Percentiles rank a stretch among this genome's conserved stretches.
Conservation (phyloP, 345 rosid genomes). For the Noccaea caerulescens region DNA sequence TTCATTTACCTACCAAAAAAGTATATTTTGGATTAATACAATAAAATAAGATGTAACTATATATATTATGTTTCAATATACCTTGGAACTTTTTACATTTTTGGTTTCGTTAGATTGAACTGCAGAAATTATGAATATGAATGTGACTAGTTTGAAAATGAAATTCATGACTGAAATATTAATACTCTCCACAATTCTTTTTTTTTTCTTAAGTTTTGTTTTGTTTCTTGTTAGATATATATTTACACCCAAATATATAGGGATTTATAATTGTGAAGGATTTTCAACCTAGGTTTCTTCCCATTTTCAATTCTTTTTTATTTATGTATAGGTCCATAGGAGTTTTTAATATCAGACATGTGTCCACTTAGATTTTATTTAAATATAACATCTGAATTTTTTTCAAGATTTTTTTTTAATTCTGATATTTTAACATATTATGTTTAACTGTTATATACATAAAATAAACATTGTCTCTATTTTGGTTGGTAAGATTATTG, state of each 20-base stretch:
- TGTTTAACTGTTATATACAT: background rate
- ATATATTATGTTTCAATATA: background rate
- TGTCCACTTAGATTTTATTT: background rate
- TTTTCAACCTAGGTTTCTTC: background rate
- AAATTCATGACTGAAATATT: background rate
- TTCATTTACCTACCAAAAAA: background rate
- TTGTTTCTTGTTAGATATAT: background rate
- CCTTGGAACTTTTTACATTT: background rate
- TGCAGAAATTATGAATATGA: background rate
- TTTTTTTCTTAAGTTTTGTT: too few species aligned
- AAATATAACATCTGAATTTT: background rate
- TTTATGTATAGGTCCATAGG: background rate
- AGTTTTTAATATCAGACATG: background rate
- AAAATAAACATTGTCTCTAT: background rate
- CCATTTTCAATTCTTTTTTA: background rate
- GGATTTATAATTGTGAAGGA: slow-evolving; percentile 2
- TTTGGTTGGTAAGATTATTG: background rate
- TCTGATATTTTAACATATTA: background rate
- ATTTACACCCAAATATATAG: background rate
- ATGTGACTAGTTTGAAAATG: background rate
- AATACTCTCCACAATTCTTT: too few species aligned
- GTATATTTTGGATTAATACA: background rate
- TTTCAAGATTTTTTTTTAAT: too few species aligned
- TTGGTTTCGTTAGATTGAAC: background rate
- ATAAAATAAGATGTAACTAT: too few species aligned